Percentiles rank a stretch among this genome's conserved stretches.
Conservation (phyloP, 176 grass and related monocot species). For the Avena eriantha region DNA sequence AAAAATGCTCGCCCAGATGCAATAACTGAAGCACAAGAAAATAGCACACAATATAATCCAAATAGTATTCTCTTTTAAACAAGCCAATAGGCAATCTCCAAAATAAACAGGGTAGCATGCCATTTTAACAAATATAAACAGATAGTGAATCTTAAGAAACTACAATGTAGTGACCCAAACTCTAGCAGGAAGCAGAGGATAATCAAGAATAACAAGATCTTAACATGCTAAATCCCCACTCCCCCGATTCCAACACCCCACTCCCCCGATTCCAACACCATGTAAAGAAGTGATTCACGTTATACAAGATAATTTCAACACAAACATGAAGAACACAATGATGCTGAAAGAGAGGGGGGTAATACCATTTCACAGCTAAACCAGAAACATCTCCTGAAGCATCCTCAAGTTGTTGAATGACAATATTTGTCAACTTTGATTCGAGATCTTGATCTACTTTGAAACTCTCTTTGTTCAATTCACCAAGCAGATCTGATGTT, state of each 20-base stretch:
- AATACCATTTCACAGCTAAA: constrained; percentile 15
- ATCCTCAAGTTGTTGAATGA: constrained; percentile 18
- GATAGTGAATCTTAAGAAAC: no score
- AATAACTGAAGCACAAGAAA: not conserved
- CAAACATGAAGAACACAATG: not conserved
- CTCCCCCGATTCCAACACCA: not conserved
- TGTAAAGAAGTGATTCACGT: not conserved
- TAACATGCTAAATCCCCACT: constrained; percentile 1
- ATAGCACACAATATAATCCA: no score
- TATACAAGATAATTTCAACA: constrained; percentile 4
- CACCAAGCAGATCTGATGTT: constrained; percentile 8
- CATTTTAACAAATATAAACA: not conserved
- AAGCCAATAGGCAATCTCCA: not conserved
- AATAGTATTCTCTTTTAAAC: not conserved
- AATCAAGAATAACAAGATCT: not conserved
- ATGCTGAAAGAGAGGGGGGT: not conserved
- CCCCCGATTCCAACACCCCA: not conserved
- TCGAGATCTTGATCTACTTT: constrained; percentile 5
- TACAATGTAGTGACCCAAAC: not conserved
- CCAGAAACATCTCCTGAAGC: constrained; percentile 21
- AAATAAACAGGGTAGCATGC: not conserved
- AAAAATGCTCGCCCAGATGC: not conserved
- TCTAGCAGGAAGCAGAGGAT: not conserved
- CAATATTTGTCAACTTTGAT: constrained; percentile 13
- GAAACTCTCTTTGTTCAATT: constrained; percentile 17